Conservation (phyloP, 2,329 filamentous ascomycete genomes). For the Cladosporium sp. region DNA sequence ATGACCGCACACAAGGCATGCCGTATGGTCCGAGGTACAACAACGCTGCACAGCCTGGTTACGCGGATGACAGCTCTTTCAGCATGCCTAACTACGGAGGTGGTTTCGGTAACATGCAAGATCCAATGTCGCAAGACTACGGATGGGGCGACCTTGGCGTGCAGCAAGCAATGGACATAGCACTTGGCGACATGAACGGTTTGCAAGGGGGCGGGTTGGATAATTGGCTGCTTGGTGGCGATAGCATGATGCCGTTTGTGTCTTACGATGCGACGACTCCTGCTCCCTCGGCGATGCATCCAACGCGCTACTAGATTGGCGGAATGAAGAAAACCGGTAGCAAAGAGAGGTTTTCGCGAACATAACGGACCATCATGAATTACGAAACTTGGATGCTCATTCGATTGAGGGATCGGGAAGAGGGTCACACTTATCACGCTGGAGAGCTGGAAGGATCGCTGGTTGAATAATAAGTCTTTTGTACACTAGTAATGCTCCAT, state of each 20-base stretch:
- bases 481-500: too few species aligned
- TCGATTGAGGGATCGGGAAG: too few species aligned
- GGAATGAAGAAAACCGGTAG: neutral
- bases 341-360: neutral
- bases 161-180: slow-evolving; percentile 34
- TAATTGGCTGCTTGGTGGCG: slow-evolving; percentile 28
- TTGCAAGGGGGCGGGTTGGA: slow-evolving; percentile 29
- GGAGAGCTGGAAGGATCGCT: too few species aligned
- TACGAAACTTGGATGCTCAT: neutral
- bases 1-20: slow-evolving; percentile 1
- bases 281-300: neutral
- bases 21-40: slow-evolving; percentile 7
- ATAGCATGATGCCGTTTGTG: slow-evolving; percentile 15
- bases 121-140: slow-evolving; percentile 20
- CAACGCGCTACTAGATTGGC: neutral
- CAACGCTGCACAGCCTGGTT: neutral
- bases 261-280: slow-evolving; percentile 3
- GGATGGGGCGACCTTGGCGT: slow-evolving; percentile 31
- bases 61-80: neutral
- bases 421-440: too few species aligned
- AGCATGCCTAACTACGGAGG: slow-evolving; percentile 3
- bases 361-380: neutral
- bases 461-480: too few species aligned
- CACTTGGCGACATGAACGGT: slow-evolving; percentile 29
- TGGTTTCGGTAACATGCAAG: slow-evolving; percentile 7